A percentile compares a stretch with the other conserved stretches of the same genome.
Conservation (phyloP, 2,329 filamentous ascomycete species). For the Lojkania enalia region DNA sequence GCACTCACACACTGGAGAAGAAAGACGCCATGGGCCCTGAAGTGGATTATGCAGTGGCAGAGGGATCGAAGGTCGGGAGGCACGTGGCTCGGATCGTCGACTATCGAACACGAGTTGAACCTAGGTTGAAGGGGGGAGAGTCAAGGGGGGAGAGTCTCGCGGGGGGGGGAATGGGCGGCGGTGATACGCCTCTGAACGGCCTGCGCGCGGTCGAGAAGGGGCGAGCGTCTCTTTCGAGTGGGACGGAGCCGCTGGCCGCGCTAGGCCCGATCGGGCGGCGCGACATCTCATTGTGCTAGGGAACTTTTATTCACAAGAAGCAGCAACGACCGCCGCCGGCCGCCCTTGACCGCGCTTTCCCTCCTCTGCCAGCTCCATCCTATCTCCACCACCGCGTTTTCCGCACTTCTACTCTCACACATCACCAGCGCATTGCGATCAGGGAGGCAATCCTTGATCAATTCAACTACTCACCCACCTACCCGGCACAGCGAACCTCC, state of each 20-base stretch:
- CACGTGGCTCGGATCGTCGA: conserved; percentile 4
- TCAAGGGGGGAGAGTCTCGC: conserved; percentile 17
- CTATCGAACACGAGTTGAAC: too few species aligned
- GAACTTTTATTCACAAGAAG: neutral
- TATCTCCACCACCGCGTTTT: neutral
- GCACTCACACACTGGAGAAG: conserved; percentile 49
- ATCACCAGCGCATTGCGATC: neutral
- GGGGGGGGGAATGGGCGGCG: conserved; percentile 22
- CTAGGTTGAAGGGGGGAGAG: too few species aligned
- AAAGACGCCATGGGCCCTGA: conserved; percentile 42
- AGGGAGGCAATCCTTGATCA: too few species aligned
- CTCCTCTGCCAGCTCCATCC: neutral
- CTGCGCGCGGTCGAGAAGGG: conserved; percentile 33
- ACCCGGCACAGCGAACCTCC: conserved; percentile 6
- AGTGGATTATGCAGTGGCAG: conserved; percentile 2
- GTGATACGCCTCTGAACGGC: conserved; percentile 35
- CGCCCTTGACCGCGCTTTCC: neutral
- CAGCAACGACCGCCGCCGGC: too few species aligned
- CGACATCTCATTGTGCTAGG: neutral
- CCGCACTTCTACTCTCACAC: neutral
- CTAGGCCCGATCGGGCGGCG: conserved; percentile 14
- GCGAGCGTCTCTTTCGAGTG: conserved; percentile 14
- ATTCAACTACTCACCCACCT: conserved; percentile 7
- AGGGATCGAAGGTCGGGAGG: neutral
- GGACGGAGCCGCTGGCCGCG: conserved; percentile 4